phyloP scores from a whole-genome alignment of 73 alveolate genomes.

The Stentor coeruleus region DNA sequence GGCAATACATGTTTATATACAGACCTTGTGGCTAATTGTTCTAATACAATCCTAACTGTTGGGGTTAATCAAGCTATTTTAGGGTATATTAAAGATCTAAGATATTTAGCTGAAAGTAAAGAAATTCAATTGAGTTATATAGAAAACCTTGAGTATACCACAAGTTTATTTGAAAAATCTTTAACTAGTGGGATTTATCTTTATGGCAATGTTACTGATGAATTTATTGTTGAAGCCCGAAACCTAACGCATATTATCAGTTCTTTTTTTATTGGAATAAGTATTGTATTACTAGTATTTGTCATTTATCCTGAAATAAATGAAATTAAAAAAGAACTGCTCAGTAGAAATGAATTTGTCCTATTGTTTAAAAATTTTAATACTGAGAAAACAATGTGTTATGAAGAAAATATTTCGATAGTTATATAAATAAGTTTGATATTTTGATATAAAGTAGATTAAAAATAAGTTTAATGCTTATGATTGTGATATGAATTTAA shows the following conservation, averaged over 20 bases:
- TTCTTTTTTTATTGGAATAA: not conserved
- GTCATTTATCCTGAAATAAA: not conserved
- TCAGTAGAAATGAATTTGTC: not conserved
- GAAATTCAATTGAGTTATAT: not conserved
- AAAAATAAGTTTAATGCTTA: too few species aligned
- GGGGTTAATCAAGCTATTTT: not conserved
- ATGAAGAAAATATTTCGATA: too few species aligned
- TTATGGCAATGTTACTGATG: too few species aligned
- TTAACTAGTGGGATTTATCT: not conserved
- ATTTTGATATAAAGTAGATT: too few species aligned
- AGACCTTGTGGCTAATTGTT: not conserved
- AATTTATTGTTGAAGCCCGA: not conserved
- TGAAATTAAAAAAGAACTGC: not conserved
- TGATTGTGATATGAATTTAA: too few species aligned
- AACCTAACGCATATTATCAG: not conserved
- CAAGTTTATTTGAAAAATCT: not conserved
- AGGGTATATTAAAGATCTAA: not conserved
- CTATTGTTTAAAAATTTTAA: not conserved
- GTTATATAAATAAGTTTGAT: too few species aligned
- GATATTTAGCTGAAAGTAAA: not conserved
- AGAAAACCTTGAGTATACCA: not conserved
- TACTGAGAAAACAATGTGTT: too few species aligned
- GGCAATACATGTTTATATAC: not conserved
- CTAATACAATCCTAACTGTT: not conserved
- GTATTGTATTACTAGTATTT: not conserved